Evolutionary conservation across 495 filamentous ascomycete species (phyloP).

Genomic region (Penicillium canariense): DNA sequence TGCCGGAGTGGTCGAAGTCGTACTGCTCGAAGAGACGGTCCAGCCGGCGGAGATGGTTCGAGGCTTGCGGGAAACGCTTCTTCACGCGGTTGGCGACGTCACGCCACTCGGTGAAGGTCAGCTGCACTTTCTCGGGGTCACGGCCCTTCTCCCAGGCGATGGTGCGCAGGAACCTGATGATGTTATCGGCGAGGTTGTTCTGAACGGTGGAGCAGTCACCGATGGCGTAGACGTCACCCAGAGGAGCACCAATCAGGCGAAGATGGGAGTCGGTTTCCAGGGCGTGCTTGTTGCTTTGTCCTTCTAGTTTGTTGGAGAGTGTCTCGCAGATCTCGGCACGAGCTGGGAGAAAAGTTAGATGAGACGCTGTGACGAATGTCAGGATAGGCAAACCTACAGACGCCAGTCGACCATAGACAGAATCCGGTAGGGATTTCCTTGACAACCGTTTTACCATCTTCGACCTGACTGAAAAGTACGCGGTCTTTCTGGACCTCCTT

Average conservation of each 20-base stretch:
- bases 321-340: conserved; percentile 77
- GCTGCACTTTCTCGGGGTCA: conserved; percentile 76
- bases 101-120: conserved; percentile 87
- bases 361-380: not conserved
- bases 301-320: conserved; percentile 68
- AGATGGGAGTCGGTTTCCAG: conserved; percentile 95
- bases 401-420: conserved; percentile 97
- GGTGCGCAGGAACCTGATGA: conserved; percentile 82
- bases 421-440: conserved; percentile 97
- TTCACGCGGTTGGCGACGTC: conserved; percentile 77
- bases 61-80: conserved; percentile 90
- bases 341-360: conserved; percentile 39
- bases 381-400: conserved; percentile 43
- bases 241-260: conserved; percentile 82
- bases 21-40: conserved; percentile 88
- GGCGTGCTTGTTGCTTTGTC: conserved; percentile 85
- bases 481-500: conserved; percentile 79
- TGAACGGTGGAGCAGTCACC: conserved; percentile 98
- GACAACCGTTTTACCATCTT: conserved; percentile 67
- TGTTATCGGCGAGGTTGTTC: conserved; percentile 87
- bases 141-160: conserved; percentile 89
- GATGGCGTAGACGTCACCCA: conserved; percentile 95
- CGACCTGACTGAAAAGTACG: conserved; percentile 84
- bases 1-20: conserved; percentile 89
- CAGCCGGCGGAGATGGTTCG: conserved; percentile 80